Conservation (phyloP, 805 yeast species). For the Saturnispora mendoncae region DNA sequence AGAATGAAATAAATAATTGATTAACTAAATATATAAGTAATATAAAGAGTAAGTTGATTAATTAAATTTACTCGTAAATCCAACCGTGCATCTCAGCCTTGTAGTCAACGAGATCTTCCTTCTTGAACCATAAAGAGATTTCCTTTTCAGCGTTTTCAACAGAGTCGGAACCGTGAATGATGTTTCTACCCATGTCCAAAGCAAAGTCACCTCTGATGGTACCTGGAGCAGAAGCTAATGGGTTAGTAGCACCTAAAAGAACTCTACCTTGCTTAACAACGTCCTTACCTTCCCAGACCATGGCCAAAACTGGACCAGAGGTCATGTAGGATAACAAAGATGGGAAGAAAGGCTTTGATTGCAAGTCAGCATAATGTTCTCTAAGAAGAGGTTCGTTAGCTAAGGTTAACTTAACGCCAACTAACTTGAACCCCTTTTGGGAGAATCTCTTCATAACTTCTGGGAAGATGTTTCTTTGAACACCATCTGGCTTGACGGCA, state of each 20-base stretch:
- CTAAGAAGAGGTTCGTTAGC: slow-evolving; percentile 85
- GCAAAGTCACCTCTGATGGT: slow-evolving; percentile 99
- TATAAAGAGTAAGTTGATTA: background rate
- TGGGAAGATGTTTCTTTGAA: slow-evolving; percentile 95
- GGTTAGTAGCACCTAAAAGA: slow-evolving; percentile 98
- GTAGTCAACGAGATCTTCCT: slow-evolving; percentile 91
- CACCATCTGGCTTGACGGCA: slow-evolving; percentile 98
- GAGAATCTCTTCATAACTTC: slow-evolving; percentile 89
- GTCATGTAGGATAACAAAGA: slow-evolving; percentile 91
- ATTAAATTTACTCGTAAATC: slow-evolving; percentile 75
- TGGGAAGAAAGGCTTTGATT: slow-evolving; percentile 96
- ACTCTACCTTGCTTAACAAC: slow-evolving; percentile 98
- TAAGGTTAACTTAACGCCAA: slow-evolving; percentile 82
- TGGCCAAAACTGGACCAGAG: slow-evolving; percentile 97
- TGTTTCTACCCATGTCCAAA: slow-evolving; percentile 98
- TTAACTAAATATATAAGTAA: background rate
- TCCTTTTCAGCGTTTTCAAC: slow-evolving; percentile 96
- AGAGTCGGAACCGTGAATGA: slow-evolving; percentile 98
- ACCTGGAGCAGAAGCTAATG: slow-evolving; percentile 95
- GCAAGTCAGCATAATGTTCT: slow-evolving; percentile 93
- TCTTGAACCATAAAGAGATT: slow-evolving; percentile 95
- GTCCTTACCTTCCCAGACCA: slow-evolving; percentile 99
- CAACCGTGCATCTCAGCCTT: slow-evolving; percentile 75
- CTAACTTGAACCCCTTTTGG: slow-evolving; percentile 95
- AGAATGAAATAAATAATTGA: background rate